phyloP scores from a whole-genome alignment of 225 moss, liverwort and hornwort species.

The Antitrichia curtipendula region DNA sequence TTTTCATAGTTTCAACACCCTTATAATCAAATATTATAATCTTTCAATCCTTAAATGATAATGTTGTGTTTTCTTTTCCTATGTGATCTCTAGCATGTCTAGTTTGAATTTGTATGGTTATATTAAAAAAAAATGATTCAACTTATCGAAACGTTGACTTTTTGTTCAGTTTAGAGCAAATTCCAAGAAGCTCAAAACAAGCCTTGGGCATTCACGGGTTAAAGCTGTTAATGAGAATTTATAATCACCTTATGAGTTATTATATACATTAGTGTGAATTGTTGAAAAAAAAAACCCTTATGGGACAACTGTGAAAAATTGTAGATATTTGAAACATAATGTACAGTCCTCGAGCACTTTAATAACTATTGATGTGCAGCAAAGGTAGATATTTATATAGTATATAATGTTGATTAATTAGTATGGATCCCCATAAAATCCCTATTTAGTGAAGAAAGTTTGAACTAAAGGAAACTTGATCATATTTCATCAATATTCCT shows the following conservation, averaged over 20 bases:
- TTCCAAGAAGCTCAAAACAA: accelerated
- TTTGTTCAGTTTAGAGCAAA: not conserved
- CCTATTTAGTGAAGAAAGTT: not conserved
- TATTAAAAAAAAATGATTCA: not conserved
- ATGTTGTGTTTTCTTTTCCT: not conserved
- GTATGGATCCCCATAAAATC: no score
- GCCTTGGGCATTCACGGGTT: not conserved
- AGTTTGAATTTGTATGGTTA: not conserved
- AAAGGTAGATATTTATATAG: no score
- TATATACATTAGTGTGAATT: not conserved
- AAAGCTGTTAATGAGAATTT: not conserved
- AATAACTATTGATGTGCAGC: no score
- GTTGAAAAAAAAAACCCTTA: not conserved
- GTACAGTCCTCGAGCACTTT: no score
- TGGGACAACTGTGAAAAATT: not conserved
- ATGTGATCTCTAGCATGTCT: accelerated
- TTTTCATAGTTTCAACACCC: no score
- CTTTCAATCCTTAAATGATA: no score
- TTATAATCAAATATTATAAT: no score
- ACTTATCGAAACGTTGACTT: accelerated
- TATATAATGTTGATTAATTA: no score
- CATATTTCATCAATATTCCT: not conserved
- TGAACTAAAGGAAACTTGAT: not conserved
- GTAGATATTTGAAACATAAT: no score
- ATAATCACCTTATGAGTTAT: not conserved